Base-by-base conservation (phyloP, 1,139 yeast genomes). In the Magnusiomyces magnusii region DNA sequence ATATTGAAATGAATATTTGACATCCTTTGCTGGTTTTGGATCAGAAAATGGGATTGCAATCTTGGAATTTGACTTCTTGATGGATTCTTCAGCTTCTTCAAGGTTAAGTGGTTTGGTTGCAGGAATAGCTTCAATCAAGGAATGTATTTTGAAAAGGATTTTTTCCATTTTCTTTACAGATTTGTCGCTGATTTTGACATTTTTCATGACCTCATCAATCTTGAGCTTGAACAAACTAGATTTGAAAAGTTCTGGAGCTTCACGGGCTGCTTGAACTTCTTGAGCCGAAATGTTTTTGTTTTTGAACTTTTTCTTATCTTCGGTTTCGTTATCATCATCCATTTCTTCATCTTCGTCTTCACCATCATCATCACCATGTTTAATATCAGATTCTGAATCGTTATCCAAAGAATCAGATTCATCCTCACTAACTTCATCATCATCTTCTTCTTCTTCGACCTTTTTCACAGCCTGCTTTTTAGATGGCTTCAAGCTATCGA, bases 211-310 rank as follows among this genome's bases (percentile, higher is more conserved):
- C 70, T 92, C 98, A 72, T 92, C 99, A 59, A 92, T 91, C 74
- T 93, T 96, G 60, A 93, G 76, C 72, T 93, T 93, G 82, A 93
- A 92, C 60, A 93, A 90, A 72, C 92, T 92, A 17, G 97, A 90
- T 69, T 91, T 90, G 81, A 92, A 93, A 56, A 92, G 76, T 70
- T 91, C 97, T 0, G 96, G 95, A 0, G 98, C 88, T 71, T 92
- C 97, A 67, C 96, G 79, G 0, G 97, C 97, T 2, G 87, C 80
- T 68, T 92, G 97, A 54, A 92, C 84, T 61, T 93, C 97, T 67
- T 89, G 93, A 0, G 96, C 89, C 0, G 90, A 78, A 42, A 84
- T 72, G 50, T 55, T 58, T 51, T 58, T 59, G 36, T 31, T 28
- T 47, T 2, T n/a, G 23, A 5, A 52, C 17, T 34, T 27, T 1